Evolutionary conservation across 2,329 filamentous ascomycete genomes (phyloP).

Genomic region (Dothideomycetes sp.): DNA sequence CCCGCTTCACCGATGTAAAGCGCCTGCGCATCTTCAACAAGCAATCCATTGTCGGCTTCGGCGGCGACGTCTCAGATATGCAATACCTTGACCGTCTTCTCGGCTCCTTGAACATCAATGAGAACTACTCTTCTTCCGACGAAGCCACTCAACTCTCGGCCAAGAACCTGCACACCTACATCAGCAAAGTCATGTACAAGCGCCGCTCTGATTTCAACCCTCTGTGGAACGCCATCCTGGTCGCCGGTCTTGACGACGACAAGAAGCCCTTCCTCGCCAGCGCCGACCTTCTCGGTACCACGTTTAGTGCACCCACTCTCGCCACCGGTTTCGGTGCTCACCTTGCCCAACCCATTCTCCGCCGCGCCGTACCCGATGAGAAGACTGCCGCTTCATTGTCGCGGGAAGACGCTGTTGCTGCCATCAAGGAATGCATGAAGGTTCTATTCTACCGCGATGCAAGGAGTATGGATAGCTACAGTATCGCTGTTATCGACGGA

Average conservation of each 20-base stretch:
- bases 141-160: conserved; percentile 55
- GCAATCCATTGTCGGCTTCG: conserved; percentile 80
- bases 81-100: conserved; percentile 94
- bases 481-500: conserved; percentile 79
- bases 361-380: conserved; percentile 76
- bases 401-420: conserved; percentile 68
- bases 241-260: conserved; percentile 75
- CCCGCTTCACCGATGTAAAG: conserved; percentile 94
- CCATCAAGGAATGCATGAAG: conserved; percentile 93
- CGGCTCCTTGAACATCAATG: conserved; percentile 73
- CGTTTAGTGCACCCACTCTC: conserved; percentile 77
- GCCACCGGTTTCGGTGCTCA: conserved; percentile 91
- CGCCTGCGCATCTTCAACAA: conserved; percentile 83
- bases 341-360: conserved; percentile 85
- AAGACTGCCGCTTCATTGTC: conserved; percentile 61
- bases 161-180: conserved; percentile 91
- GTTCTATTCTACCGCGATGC: conserved; percentile 96
- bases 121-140: conserved; percentile 61
- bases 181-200: conserved; percentile 91
- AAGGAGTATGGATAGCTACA: conserved; percentile 82
- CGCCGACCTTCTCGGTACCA: conserved; percentile 86
- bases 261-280: conserved; percentile 81
- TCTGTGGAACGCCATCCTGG: conserved; percentile 90
- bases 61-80: conserved; percentile 97
- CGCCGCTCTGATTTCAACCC: conserved; percentile 94